These are phyloP conservation scores for Geotrichum europaeum DNA, from an alignment of 1,139 yeast genomes.

Conservation along the genomic window DNA sequence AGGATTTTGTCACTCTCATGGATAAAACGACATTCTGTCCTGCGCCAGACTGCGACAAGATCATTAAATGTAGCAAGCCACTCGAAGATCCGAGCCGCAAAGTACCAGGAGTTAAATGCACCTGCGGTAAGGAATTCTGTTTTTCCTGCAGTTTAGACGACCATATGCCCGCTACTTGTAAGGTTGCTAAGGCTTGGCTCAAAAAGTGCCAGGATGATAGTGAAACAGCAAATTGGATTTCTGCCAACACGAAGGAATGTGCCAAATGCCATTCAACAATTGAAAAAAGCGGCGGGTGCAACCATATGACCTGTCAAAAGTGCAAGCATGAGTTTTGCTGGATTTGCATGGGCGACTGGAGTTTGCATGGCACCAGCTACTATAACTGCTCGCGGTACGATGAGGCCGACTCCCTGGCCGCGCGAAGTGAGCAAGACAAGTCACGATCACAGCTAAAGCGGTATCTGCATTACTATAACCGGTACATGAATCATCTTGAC, in stretches of 20 bases:
- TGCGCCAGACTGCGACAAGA: constrained; percentile 67
- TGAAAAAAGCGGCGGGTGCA: constrained; percentile 89
- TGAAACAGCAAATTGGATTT: constrained; percentile 84
- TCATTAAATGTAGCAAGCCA: constrained; percentile 45
- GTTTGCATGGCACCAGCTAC: constrained; percentile 55
- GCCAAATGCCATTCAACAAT: constrained; percentile 57
- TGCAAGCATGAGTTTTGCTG: constrained; percentile 85
- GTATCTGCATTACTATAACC: constrained; percentile 70
- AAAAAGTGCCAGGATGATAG: constrained; percentile 79
- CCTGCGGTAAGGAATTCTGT: constrained; percentile 67
- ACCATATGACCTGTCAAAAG: constrained; percentile 85
- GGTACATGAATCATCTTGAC: constrained; percentile 70
- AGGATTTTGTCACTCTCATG: constrained; percentile 49
- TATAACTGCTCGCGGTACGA: constrained; percentile 65
- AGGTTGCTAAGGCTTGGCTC: constrained; percentile 64
- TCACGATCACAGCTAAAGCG: constrained; percentile 47
- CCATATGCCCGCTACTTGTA: constrained; percentile 82
- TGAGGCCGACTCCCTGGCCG: constrained; percentile 36
- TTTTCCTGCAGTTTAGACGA: constrained; percentile 60
- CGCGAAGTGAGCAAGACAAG: constrained; percentile 35
- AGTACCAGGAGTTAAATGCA: constrained; percentile 66
- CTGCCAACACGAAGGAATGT: constrained; percentile 81
- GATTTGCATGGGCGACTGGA: constrained; percentile 83
- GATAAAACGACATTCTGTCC: constrained; percentile 72
- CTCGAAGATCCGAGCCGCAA: constrained; percentile 35